Evolutionary conservation across 345 rosid genomes (phyloP).

Genomic region (Eucalyptus coolabah): DNA sequence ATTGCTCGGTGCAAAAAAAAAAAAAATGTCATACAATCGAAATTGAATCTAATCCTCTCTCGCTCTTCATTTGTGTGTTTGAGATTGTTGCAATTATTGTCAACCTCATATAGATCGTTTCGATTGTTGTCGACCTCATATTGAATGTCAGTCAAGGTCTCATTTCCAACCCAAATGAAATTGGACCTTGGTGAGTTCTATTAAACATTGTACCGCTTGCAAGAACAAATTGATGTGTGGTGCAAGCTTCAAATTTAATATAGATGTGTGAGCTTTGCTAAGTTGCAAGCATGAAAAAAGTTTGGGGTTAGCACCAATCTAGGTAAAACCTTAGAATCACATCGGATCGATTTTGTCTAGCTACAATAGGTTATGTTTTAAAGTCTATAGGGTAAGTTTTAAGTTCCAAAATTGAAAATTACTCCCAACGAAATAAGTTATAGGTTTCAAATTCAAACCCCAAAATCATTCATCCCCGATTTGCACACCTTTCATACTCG

Average conservation of each 20-base stretch:
- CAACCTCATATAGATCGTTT: rapidly evolving
- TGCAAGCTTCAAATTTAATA: neutral
- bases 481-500: neutral
- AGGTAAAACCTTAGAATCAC: neutral
- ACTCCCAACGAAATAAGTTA: neutral
- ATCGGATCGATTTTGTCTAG: rapidly evolving
- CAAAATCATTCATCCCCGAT: neutral
- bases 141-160: rapidly evolving
- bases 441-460: too few relatives aligned
- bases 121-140: rapidly evolving
- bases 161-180: neutral
- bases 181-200: neutral
- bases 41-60: neutral
- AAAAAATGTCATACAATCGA: too few relatives aligned
- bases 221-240: neutral
- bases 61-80: neutral
- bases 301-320: neutral
- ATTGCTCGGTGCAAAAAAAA: neutral
- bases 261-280: neutral
- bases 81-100: neutral
- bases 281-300: neutral
- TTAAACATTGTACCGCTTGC: rapidly evolving
- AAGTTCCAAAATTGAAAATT: too few relatives aligned
- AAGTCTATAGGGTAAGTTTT: neutral
- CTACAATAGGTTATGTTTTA: neutral